Conservation (phyloP, 805 yeast species). For the Ascoidea tarda region DNA sequence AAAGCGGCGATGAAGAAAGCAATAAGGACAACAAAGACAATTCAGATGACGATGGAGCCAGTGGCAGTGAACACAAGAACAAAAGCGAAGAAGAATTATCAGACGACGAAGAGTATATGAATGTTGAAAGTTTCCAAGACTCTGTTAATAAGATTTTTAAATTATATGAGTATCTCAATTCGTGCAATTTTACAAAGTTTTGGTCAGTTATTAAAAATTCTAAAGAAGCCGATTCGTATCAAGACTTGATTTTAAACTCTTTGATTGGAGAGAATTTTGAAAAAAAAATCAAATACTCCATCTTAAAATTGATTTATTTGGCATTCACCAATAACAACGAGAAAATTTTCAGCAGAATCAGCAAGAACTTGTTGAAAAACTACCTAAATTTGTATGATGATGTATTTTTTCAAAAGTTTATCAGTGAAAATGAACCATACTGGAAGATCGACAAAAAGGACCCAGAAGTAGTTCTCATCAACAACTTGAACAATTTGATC, state of each 20-base stretch:
- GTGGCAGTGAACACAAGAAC: too few species aligned
- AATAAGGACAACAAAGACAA: neutral
- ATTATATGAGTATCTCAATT: constrained; percentile 6
- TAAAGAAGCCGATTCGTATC: constrained; percentile 7
- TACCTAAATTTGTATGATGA: constrained; percentile 8
- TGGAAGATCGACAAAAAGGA: constrained; percentile 1
- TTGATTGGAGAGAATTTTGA: constrained; percentile 5
- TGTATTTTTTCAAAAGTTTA: constrained; percentile 5
- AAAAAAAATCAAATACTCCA: constrained; percentile 3
- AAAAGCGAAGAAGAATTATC: neutral
- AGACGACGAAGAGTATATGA: neutral
- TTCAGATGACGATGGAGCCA: neutral
- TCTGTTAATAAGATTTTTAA: constrained; percentile 5
- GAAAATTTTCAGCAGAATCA: constrained; percentile 5
- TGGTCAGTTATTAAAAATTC: constrained; percentile 3
- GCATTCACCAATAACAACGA: constrained; percentile 7
- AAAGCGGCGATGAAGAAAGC: neutral
- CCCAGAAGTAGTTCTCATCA: neutral
- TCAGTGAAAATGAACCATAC: constrained; percentile 2
- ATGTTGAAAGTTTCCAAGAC: constrained; percentile 2
- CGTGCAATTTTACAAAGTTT: constrained; percentile 7
- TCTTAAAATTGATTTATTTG: constrained; percentile 6
- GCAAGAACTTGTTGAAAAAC: constrained; percentile 4
- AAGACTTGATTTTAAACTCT: constrained; percentile 8
- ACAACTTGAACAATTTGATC: constrained; percentile 1